phyloP scores from a whole-genome alignment of 345 rosid species.

The Eucalyptus marginata region DNA sequence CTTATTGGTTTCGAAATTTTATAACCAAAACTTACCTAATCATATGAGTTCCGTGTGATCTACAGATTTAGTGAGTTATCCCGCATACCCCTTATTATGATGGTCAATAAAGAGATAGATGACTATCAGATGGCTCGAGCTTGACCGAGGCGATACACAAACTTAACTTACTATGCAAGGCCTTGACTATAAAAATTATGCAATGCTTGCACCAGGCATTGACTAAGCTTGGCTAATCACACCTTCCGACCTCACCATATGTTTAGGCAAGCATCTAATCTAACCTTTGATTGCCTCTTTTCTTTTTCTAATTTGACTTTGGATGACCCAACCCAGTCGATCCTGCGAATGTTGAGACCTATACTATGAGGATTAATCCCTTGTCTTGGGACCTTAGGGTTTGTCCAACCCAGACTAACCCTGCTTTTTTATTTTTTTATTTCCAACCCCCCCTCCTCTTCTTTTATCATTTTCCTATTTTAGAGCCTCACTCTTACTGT shows the following conservation, averaged over 20 bases:
- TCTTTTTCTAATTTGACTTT: background rate
- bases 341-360: fast-evolving
- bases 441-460: background rate
- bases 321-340: fast-evolving
- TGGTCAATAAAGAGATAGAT: background rate
- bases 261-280: background rate
- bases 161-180: background rate
- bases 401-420: background rate
- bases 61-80: fast-evolving
- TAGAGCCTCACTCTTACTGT: background rate
- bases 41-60: fast-evolving
- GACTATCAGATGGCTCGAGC: fast-evolving
- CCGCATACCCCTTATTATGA: background rate
- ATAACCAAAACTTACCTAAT: background rate
- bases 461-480: background rate
- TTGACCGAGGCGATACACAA: fast-evolving
- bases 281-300: background rate
- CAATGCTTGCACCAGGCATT: background rate
- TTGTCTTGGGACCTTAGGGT: background rate
- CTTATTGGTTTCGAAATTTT: background rate
- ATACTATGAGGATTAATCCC: background rate
- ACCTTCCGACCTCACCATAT: background rate
- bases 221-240: background rate
- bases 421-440: background rate
- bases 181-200: background rate